Evolutionary conservation across 257 asterid genomes (phyloP), one percentile per base, ranked within the genome.

Genomic region (Gynochthodes officinalis): DNA sequence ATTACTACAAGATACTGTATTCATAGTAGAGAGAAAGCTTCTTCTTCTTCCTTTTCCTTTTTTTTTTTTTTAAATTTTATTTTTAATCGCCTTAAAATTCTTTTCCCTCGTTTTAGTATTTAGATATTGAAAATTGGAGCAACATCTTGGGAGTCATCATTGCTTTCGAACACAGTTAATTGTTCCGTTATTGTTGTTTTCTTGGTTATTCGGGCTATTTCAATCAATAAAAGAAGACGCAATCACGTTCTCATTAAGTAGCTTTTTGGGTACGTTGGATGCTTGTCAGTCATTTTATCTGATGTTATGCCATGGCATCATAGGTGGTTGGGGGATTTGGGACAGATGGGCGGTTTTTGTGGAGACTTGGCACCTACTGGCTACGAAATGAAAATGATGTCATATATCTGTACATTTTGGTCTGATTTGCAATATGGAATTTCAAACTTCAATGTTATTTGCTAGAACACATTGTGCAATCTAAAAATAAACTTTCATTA

Each of bases 251-350:
- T 10, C 43, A 32, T 3, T 16, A 11, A 59, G 42, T 59, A 30
- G 14, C 42, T 28, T 57, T 59, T 32, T 4, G 43, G 9, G 10
- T 15, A 6, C 19, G 7, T 43, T 44, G 15, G 14, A 27, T 16
- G 57, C 71, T 67, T 27, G 42, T 67, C 19, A n/a, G 13, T 27
- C 19, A 63, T 64, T 61, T 63, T 63, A 27, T 35, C 25, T 63
- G 49, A 37, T 37, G 68, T 19, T 63, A 37, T 16, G 8, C 57
- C 18, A 50, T 27, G 0, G 33, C 61, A 55, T 55, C 23, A 23
- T 55, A 14, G 16, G 32, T 55, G 33, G 10, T 55, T 48, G 4
- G 54, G n/a, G 54, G 54, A 2, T 48, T 48, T 50, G 1, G 12
- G 27, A 50, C 18, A 7, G 57, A 50, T 50, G 57, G 10, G 3